Evolutionary conservation across 2,329 filamentous ascomycete species (phyloP), one percentile per base, ranked within the genome.

Genomic region (Fonsecaea nubica): DNA sequence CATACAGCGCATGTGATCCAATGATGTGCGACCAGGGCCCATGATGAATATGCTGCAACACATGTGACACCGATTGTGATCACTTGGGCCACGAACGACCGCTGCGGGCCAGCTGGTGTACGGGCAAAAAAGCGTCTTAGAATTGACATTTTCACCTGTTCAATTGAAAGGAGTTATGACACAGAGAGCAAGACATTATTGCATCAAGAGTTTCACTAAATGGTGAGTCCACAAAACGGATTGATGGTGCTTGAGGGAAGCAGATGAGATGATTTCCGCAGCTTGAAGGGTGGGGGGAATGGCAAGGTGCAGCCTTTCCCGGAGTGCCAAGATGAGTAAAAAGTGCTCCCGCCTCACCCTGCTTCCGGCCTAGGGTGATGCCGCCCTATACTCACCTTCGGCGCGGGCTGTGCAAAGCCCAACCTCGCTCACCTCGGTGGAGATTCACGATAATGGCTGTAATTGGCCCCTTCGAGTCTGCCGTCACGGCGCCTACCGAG

Each of bases 31-130:
- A 66, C 58, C 64, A 66, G 8, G 15, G 64, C 55, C 21, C 54
- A 56, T 30, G 56, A 48, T n/a, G 64, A 66, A 40, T 55, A 45
- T 18, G 62, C 58, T n/a, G 64, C 64, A n/a, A 66, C 59, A 40
- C 54, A 59, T 6, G 55, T 56, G 48, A 52, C 45, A 53, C 48
- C 55, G 35, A 63, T 33, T 9, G 40, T 58, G 30, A 54, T 56
- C 63, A 59, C 40, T 10, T 33, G 30, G 12, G 38, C 32, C 7
- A 40, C 42, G 15, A 55, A 45, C 9, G 63, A 53, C 18, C 52
- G 63, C 15, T 58, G 32, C 15, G 52, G 38, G 8, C 8, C 25
- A 10, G 57, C 54, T 8, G 45, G 50, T 42, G 40, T 30, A n/a
- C 62, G 38, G 2, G 3, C 52, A 18, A 60, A 62, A 9, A 65